Evolutionary conservation across 169 alveolate species (phyloP).

Genomic region (Besnoitia besnoiti): DNA sequence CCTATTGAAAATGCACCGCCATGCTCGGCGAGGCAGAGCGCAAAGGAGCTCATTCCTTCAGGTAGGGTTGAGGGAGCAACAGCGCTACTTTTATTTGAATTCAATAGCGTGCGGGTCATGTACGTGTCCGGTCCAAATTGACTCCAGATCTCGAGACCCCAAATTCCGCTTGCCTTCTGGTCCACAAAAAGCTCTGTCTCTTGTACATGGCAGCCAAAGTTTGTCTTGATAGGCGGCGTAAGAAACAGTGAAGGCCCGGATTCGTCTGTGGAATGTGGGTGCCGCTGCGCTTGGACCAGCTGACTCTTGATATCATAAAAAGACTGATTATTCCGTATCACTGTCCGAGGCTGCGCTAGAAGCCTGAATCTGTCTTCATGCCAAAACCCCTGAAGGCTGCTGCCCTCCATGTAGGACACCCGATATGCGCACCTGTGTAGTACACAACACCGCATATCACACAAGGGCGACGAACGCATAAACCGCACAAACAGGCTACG

Average conservation of each 20-base stretch:
- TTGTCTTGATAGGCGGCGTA: slow-evolving; percentile 43
- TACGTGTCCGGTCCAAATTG: slow-evolving; percentile 65
- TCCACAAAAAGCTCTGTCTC: slow-evolving; percentile 72
- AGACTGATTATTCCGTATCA: not conserved
- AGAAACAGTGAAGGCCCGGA: not conserved
- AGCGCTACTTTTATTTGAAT: not conserved
- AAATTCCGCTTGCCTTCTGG: slow-evolving; percentile 75
- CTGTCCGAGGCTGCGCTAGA: slow-evolving; percentile 17
- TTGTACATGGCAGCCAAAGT: slow-evolving; percentile 72
- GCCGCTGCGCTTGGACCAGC: not conserved
- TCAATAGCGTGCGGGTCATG: slow-evolving; percentile 32
- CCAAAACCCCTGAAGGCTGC: slow-evolving; percentile 74
- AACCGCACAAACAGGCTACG: too few relatives aligned
- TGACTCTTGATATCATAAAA: slow-evolving; percentile 29
- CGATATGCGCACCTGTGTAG: slow-evolving; percentile 68
- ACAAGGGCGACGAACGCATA: too few relatives aligned
- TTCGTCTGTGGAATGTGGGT: not conserved
- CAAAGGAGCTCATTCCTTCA: not conserved
- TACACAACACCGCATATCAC: too few relatives aligned
- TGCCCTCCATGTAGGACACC: slow-evolving; percentile 74
- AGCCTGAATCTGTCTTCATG: slow-evolving; percentile 68
- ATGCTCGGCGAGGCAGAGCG: slow-evolving; percentile 32
- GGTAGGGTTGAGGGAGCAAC: slow-evolving; percentile 4
- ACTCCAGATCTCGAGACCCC: slow-evolving; percentile 70
- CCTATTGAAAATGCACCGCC: slow-evolving; percentile 42